Conservation (phyloP, 768 basidiomycete species). For the Psilocybe cyanescens region DNA sequence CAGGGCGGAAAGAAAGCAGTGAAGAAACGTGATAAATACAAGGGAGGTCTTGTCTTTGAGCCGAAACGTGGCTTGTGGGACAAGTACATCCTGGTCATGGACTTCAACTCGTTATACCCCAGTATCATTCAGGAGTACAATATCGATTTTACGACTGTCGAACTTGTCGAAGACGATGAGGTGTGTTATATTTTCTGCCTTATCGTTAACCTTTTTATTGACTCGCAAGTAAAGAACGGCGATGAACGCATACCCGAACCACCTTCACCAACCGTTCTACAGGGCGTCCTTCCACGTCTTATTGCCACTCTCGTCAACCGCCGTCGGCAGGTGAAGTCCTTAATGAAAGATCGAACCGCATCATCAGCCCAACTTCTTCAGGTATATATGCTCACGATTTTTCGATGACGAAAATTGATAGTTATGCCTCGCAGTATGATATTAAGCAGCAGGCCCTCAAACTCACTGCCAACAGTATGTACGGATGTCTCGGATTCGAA, state of each 20-base stretch:
- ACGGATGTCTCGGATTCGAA: constrained; percentile 98
- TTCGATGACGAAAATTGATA: not conserved
- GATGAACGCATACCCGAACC: constrained; percentile 93
- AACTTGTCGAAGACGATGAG: constrained; percentile 67
- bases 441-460: constrained; percentile 98
- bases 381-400: constrained; percentile 43
- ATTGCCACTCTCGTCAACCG: constrained; percentile 96
- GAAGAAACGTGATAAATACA: constrained; percentile 94
- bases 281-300: constrained; percentile 94
- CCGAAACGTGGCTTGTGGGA: constrained; percentile 97
- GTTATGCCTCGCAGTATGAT: constrained; percentile 66
- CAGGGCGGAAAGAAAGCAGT: constrained; percentile 57
- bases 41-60: constrained; percentile 97
- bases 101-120: constrained; percentile 99
- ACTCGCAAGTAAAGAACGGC: constrained; percentile 33
- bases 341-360: constrained; percentile 89
- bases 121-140: constrained; percentile 99
- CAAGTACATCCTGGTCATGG: constrained; percentile 97
- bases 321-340: constrained; percentile 84
- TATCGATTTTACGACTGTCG: constrained; percentile 98
- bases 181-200: constrained; percentile 25
- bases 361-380: constrained; percentile 80
- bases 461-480: constrained; percentile 99
- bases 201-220: constrained; percentile 2
- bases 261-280: constrained; percentile 67